Base-by-base conservation (phyloP, 2,329 filamentous ascomycete genomes). In the Paecilomyces fulvus region DNA sequence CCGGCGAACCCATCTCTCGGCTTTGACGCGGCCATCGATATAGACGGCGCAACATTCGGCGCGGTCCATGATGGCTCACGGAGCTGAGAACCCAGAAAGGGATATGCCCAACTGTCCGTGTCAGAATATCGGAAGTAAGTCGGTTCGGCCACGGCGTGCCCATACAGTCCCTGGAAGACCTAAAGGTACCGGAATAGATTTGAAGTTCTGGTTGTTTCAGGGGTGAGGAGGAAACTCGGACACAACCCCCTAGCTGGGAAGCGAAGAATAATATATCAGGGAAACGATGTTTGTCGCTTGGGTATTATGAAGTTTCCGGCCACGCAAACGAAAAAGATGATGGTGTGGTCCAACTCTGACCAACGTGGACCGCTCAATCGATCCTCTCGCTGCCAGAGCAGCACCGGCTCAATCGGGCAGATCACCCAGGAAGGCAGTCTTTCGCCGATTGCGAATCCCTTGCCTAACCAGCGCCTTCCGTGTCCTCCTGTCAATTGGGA, bases 11-110 rank as follows among this genome's bases (percentile, higher is more conserved):
- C 75, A 78, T 65, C 73, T 66, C 58, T 77, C 75, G 30, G 70
- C 69, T 53, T 68, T 67, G 58, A 77, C 74, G 56, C 75, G 70
- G 60, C 75, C 73, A 63, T 78, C 75, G 51, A 78, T 73, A 57
- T 77, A 78, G 59, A 77, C 73, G 54, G 74, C 75, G 58, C 69
- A 70, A 60, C 72, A 76, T 58, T 73, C 72, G 58, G 73, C 65
- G 54, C 68, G 69, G 61, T 76, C 72, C 73, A 75, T 76, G 56
- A 54, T 70, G 60, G 51, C 30, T 59, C 33, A 28, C 49, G 37
- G 51, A 20, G 11, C 11, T 21, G 25, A 49, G 49, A 53, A 28
- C 48, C 48, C 48, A 23, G 20, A 10, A 12, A 49, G 20, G 48
- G 48, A 49, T 23, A 25, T 43, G 14, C n/a, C 17, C 37, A 43